Base-by-base conservation (phyloP, 177 flowering plant genomes). In the Telopea speciosissima region DNA sequence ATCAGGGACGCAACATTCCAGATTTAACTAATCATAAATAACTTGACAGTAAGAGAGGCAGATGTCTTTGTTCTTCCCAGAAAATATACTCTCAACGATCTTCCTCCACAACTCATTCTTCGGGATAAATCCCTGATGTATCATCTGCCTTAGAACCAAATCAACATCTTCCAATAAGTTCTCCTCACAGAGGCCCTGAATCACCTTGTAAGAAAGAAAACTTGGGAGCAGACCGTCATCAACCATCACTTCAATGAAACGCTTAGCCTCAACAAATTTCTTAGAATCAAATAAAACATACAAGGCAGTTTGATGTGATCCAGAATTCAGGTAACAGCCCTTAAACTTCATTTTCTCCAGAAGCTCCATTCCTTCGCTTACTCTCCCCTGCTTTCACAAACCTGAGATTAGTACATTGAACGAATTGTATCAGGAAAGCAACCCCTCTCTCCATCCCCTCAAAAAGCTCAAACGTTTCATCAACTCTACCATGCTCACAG, bases 391-490 rank as follows among this genome's bases (percentile, higher is more conserved):
- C 73, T 87, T 89, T 71, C 89, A 80, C 26, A 94, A 81, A 65
- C 98, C 96, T 1, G 86, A 79, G 22, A 92, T 87, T 79, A 94
- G 69, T 12, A 86, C 81, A 73, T 94, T 94, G 70, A 90, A 92
- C 12, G 82, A 75, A 91, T 75, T 1, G 93, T 75, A 72, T 94
- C 97, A 1, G 88, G 83, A 25, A 79, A 72, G 62, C 89, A 75
- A 9, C 84, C 87, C 52, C 88, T 23, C 17, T 79, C 58, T 90
- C 98, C 96, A 92, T 90, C 77, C 81, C 87, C 70, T 82, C 83
- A 7, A 83, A 59, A 72, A 92, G 73, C 70, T 65, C 74, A 65
- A 92, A 84, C 8, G 97, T 96, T 52, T 90, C 96, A 11, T 86
- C 86, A 40, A 90, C 75, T 77, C 78, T 83, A 5, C 89, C 85